Conservation (phyloP, 176 grass and related monocot genomes). For the Panicum miliaceum region DNA sequence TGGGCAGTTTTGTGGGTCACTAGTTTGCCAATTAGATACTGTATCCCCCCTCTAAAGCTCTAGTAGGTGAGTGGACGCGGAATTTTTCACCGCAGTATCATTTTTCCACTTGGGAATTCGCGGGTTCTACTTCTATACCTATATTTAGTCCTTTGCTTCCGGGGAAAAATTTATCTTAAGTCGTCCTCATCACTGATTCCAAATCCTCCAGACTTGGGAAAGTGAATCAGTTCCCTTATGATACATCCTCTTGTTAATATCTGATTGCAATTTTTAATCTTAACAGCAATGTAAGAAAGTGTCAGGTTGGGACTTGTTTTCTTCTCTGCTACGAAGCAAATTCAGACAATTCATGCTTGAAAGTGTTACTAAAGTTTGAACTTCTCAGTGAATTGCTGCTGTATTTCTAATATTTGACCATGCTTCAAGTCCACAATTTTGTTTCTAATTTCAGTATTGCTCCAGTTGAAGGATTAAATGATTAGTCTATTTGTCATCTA, state of each 20-base stretch:
- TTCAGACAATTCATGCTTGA: neutral
- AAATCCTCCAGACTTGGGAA: neutral
- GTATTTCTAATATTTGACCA: neutral
- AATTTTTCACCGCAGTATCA: neutral
- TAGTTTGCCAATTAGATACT: neutral
- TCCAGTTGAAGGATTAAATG: neutral
- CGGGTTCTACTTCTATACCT: neutral
- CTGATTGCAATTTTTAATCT: neutral
- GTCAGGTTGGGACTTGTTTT: neutral
- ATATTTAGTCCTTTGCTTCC: constrained; percentile 1
- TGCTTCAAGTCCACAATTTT: neutral
- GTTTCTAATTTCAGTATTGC: neutral
- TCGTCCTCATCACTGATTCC: neutral
- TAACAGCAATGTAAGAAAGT: neutral
- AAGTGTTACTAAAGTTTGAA: neutral
- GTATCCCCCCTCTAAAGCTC: neutral
- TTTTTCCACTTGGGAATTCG: neutral
- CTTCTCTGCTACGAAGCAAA: neutral
- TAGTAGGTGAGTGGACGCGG: neutral
- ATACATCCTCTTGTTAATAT: neutral
- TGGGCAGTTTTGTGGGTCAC: neutral
- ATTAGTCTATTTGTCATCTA: neutral
- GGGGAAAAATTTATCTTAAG: neutral
- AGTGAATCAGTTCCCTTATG: neutral
- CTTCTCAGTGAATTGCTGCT: neutral